These are phyloP conservation scores for Penicillium lagena DNA, from an alignment of 495 filamentous ascomycete species.

Conservation along the genomic window DNA sequence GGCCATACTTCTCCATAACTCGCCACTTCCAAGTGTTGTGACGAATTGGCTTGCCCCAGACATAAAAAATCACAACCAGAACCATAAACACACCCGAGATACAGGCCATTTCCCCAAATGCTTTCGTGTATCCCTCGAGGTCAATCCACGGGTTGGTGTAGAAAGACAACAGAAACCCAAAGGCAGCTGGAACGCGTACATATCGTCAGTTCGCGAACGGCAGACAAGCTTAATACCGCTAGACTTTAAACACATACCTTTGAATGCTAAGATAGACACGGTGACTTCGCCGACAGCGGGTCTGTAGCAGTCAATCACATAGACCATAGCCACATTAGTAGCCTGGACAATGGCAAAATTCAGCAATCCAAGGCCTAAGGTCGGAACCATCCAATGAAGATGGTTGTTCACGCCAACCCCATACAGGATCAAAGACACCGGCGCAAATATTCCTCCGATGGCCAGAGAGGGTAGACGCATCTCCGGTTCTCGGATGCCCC, in stretches of 20 bases:
- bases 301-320: slow-evolving; percentile 49
- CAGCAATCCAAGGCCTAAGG: slow-evolving; percentile 41
- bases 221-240: too few species aligned
- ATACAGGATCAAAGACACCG: slow-evolving; percentile 42
- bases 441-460: slow-evolving; percentile 35
- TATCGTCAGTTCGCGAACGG: too few species aligned
- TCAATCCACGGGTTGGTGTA: slow-evolving; percentile 55
- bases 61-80: slow-evolving; percentile 35
- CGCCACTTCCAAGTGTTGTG: too few species aligned
- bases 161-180: slow-evolving; percentile 53
- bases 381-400: slow-evolving; percentile 50
- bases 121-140: slow-evolving; percentile 40
- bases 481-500: slow-evolving; percentile 48
- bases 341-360: slow-evolving; percentile 46
- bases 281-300: slow-evolving; percentile 48
- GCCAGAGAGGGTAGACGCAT: slow-evolving; percentile 46
- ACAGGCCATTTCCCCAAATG: slow-evolving; percentile 49
- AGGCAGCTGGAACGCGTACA: slow-evolving; percentile 23
- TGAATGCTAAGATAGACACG: slow-evolving; percentile 46
- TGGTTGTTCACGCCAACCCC: slow-evolving; percentile 43
- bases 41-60: slow-evolving; percentile 34
- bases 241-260: slow-evolving; percentile 21
- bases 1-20: too few species aligned
- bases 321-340: slow-evolving; percentile 47
- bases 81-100: slow-evolving; percentile 37